Evolutionary conservation across 129 eudicot species (phyloP).

Genomic region (Silybum marianum): DNA sequence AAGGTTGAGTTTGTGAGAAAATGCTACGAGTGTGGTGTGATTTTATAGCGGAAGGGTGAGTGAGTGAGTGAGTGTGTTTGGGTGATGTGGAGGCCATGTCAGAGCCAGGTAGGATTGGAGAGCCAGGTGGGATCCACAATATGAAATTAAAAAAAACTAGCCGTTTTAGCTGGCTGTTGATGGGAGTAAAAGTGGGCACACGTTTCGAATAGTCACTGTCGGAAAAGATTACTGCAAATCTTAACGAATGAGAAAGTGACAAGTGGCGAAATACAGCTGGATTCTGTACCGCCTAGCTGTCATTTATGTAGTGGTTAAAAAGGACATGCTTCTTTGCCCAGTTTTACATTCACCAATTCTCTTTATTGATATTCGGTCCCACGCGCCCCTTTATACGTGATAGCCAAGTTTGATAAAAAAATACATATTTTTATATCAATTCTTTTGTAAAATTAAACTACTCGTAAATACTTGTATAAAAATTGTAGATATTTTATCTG

Average conservation of each 20-base stretch:
- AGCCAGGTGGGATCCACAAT: not conserved
- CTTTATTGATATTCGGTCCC: constrained; percentile 18
- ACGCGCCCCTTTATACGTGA: constrained; percentile 17
- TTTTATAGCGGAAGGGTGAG: constrained; percentile 22
- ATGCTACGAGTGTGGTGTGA: not conserved
- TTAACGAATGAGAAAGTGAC: constrained; percentile 15
- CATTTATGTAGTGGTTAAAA: constrained; percentile 39
- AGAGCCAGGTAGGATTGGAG: constrained; percentile 42
- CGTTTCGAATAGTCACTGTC: constrained; percentile 48
- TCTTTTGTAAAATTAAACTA: too few relatives aligned
- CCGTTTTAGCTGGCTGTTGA: constrained; percentile 53
- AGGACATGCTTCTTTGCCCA: constrained; percentile 26
- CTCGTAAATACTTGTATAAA: too few relatives aligned
- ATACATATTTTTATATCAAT: too few relatives aligned
- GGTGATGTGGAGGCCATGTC: constrained; percentile 21
- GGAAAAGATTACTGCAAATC: constrained; percentile 28
- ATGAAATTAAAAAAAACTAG: constrained; percentile 37
- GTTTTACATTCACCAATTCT: constrained; percentile 24
- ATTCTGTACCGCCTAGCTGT: constrained; percentile 40
- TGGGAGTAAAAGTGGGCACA: constrained; percentile 37
- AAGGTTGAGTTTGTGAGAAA: not conserved
- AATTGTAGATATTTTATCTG: too few relatives aligned
- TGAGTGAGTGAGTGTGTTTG: not conserved
- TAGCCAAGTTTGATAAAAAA: not conserved
- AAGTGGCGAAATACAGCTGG: constrained; percentile 59